Base-by-base conservation (phyloP, 2,329 filamentous ascomycete genomes). In the Tolypocladium endophyticum region DNA sequence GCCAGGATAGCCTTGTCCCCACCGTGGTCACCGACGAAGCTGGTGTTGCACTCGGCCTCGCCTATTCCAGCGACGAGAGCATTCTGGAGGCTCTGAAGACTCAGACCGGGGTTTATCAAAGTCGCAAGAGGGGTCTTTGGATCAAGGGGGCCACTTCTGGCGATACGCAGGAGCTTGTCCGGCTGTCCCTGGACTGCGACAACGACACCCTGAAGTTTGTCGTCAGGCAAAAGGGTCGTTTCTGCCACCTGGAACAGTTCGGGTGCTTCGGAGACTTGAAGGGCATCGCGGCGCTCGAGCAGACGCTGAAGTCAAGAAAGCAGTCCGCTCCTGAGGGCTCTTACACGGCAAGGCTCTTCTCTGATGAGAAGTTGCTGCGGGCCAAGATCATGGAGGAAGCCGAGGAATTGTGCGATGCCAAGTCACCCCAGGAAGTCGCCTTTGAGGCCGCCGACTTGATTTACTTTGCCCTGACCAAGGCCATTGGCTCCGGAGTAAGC, bases 351-450 rank as follows among this genome's bases (percentile, higher is more conserved):
- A 83, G 93, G 39, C 79, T 99, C 1, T 99, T 97, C 79, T 92
- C 88, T 23, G 94, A 99, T 64, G 85, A 90, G 66, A 92, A 95
- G 72, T 82, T 99, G 59, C 77, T 97, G 58, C 83, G 90, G 52
- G 94, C 94, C 3, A 99, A 99, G 81, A 97, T 99, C 59, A 95
- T 97, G 86, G 94, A 99, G 74, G 94, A 99, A 73, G 94, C 94
- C 0, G 90, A 95, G 69, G 94, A 99, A 76, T 81, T 99, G 50
- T 97, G 93, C 70, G 86, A 94, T 64, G 93, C 94, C 20, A 86
- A 86, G 65, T 87, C 86, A 0, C 88, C 89, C 62, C 82, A 92
- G 63, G 89, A 97, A 18, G 84, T 96, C 63, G 91, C 94, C 2
- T 96, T 96, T 64, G 94, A 99, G 74, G 92, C 94, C 11, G 94